phyloP scores from a whole-genome alignment of 139 green algal species.

The Dunaliella primolecta region DNA sequence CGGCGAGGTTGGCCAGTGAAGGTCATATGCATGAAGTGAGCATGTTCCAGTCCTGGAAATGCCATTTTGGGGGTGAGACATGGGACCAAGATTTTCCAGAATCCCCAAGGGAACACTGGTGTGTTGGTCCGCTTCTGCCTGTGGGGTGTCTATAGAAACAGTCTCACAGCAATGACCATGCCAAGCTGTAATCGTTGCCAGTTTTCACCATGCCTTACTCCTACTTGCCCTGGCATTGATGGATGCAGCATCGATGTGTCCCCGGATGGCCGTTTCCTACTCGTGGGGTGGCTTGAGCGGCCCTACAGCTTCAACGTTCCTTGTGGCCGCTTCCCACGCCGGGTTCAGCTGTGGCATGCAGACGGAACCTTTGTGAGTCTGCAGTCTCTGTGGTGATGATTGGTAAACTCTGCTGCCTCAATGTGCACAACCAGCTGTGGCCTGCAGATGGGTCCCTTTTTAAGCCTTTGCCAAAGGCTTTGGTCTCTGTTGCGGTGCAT shows the following conservation, averaged over 20 bases:
- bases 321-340: slow-evolving; percentile 87
- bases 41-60: no score
- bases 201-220: neutral
- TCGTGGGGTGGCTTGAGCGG: slow-evolving; percentile 81
- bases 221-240: neutral
- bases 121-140: no score
- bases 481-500: neutral
- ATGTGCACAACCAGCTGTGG: neutral
- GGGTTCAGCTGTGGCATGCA: slow-evolving; percentile 64
- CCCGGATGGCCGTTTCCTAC: slow-evolving; percentile 79
- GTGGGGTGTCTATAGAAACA: no score
- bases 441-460: slow-evolving; percentile 17
- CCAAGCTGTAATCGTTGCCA: neutral
- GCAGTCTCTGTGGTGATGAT: neutral
- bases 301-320: slow-evolving; percentile 90
- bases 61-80: no score
- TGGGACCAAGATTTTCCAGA: no score
- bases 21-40: no score
- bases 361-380: slow-evolving; percentile 24
- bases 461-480: no score
- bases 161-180: neutral
- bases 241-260: slow-evolving; percentile 65
- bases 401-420: neutral
- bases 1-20: no score
- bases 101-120: no score